phyloP scores from a whole-genome alignment of 2,329 filamentous ascomycete species.

The Colletotrichum tropicicola region DNA sequence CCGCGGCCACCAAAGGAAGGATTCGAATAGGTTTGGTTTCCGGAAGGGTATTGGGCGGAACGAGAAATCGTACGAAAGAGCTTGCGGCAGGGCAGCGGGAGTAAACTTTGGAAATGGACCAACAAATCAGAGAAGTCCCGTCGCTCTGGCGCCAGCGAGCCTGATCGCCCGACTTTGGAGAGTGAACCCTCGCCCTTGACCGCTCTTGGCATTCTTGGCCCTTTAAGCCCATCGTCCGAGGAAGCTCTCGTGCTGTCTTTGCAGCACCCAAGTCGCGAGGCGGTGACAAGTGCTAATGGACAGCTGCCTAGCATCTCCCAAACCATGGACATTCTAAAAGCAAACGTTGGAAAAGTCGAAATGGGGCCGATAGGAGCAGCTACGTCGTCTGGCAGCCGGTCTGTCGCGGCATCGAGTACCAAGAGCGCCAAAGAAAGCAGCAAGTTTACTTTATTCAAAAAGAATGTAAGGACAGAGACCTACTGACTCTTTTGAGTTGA shows the following conservation, averaged over 20 bases:
- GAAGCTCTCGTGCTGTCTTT: constrained; percentile 57
- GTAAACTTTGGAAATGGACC: constrained; percentile 51
- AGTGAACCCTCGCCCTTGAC: background rate
- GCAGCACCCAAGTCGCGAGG: constrained; percentile 41
- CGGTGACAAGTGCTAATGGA: background rate
- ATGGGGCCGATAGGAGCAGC: background rate
- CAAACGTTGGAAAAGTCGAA: background rate
- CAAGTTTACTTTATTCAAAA: constrained; percentile 2
- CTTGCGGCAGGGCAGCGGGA: constrained; percentile 42
- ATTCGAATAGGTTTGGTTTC: constrained; percentile 71
- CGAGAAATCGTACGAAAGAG: constrained; percentile 45
- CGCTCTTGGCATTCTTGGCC: constrained; percentile 27
- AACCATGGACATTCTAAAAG: background rate
- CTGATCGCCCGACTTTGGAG: constrained; percentile 30
- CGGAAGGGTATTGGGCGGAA: constrained; percentile 71
- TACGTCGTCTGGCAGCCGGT: background rate
- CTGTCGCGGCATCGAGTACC: background rate
- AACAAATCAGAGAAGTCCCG: constrained; percentile 44
- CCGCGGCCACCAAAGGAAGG: constrained; percentile 64
- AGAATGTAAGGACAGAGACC: background rate
- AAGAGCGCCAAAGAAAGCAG: background rate
- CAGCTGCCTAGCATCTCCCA: constrained; percentile 16
- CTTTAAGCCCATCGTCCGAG: constrained; percentile 55
- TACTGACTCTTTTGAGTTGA: too few species aligned
- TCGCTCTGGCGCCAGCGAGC: constrained; percentile 40